Conservation (phyloP, 805 yeast genomes). For the Hanseniaspora singularis region DNA sequence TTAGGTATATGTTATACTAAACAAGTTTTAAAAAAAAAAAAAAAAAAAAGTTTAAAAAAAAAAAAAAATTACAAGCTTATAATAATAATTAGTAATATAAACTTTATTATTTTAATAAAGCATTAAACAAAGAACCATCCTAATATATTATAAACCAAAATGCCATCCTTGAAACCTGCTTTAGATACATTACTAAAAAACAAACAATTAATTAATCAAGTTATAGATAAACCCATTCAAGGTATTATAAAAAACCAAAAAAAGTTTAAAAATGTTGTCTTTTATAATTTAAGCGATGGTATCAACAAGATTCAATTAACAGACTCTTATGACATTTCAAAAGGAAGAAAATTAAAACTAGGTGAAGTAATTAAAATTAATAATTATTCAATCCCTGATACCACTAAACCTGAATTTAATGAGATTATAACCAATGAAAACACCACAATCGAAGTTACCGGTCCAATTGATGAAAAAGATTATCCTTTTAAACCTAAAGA, state of each 20-base stretch:
- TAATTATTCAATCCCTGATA: constrained; percentile 20
- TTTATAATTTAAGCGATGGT: constrained; percentile 75
- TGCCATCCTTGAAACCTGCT: constrained; percentile 4
- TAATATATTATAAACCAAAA: neutral
- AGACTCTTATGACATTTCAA: constrained; percentile 21
- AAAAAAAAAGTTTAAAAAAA: too few relatives aligned
- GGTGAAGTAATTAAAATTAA: constrained; percentile 36
- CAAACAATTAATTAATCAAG: neutral
- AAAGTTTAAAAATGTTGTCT: constrained; percentile 61
- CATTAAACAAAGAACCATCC: neutral
- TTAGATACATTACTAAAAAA: neutral
- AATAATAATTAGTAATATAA: too few relatives aligned
- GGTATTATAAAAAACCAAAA: constrained; percentile 75
- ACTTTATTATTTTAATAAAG: too few relatives aligned
- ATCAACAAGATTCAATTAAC: constrained; percentile 46
- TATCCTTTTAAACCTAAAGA: constrained; percentile 80
- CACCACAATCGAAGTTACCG: constrained; percentile 15
- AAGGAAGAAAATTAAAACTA: constrained; percentile 29
- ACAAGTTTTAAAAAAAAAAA: too few relatives aligned
- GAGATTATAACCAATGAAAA: constrained; percentile 21
- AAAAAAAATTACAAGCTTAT: too few relatives aligned
- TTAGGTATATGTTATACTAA: too few relatives aligned
- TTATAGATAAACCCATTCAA: constrained; percentile 28
- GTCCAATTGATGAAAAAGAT: constrained; percentile 39
- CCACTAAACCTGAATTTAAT: constrained; percentile 44